phyloP scores from a whole-genome alignment of 352 stramenopile genomes.

The Pythium plurisporium region DNA sequence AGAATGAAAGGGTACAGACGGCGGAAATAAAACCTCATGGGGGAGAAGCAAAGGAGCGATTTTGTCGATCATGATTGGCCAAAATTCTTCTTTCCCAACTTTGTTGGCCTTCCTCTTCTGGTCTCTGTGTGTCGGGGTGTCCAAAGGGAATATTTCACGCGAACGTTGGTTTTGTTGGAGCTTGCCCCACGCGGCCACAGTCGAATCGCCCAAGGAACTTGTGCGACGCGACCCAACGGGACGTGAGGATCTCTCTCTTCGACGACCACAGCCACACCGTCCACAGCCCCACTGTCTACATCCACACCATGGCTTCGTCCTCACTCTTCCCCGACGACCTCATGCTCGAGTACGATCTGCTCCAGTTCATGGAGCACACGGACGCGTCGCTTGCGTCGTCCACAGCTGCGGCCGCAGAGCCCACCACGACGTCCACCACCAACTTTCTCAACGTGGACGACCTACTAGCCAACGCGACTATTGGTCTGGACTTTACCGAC shows the following conservation, averaged over 20 bases:
- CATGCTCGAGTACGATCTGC: constrained; percentile 31
- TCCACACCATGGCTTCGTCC: constrained; percentile 19
- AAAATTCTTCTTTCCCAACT: background rate
- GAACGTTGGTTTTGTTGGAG: background rate
- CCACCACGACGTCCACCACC: background rate
- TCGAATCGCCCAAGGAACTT: constrained; percentile 7
- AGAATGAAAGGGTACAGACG: constrained; percentile 2
- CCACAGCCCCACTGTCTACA: too few species aligned
- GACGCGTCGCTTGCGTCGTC: background rate
- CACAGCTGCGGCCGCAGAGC: background rate
- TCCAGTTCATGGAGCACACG: constrained; percentile 34
- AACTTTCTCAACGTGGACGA: constrained; percentile 31
- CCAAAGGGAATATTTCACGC: constrained; percentile 5
- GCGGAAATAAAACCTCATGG: constrained; percentile 24
- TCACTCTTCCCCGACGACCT: constrained; percentile 26
- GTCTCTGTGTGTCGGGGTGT: background rate
- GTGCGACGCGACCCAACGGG: too few species aligned
- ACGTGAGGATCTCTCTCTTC: too few species aligned
- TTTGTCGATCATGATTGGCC: background rate
- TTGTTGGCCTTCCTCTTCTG: constrained; percentile 6
- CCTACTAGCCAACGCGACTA: constrained; percentile 21
- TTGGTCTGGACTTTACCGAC: constrained; percentile 19
- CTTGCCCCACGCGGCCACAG: constrained; percentile 3
- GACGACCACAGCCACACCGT: too few species aligned
- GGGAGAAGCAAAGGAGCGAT: constrained; percentile 1